Conservation (phyloP, 306 rosid genomes). For the Cucumis hystrix region DNA sequence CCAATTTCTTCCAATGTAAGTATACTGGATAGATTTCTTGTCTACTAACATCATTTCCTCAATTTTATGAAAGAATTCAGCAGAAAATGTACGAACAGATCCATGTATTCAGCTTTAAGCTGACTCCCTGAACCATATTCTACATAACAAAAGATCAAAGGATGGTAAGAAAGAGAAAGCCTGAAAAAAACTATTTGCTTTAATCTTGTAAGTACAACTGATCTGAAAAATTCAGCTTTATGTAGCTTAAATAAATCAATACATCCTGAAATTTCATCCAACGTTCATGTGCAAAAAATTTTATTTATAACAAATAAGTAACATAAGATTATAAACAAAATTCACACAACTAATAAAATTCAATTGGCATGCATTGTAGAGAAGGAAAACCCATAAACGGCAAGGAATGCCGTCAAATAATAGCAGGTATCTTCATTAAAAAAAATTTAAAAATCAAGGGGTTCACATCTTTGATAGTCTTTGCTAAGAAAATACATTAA, state of each 20-base stretch:
- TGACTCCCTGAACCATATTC: constrained; percentile 11
- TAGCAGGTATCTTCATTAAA: neutral
- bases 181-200: constrained; percentile 24
- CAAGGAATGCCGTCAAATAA: neutral
- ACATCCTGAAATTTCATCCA: constrained; percentile 34
- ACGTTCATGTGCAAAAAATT: constrained; percentile 9
- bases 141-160: constrained; percentile 25
- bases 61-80: neutral
- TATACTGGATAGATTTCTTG: neutral
- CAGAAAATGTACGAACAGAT: constrained; percentile 1
- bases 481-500: neutral
- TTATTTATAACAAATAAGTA: too few relatives aligned
- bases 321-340: neutral
- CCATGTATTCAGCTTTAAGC: neutral
- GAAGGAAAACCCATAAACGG: neutral
- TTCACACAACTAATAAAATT: neutral
- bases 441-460: neutral
- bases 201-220: constrained; percentile 25
- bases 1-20: neutral
- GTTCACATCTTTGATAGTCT: neutral
- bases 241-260: constrained; percentile 31
- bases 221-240: constrained; percentile 27
- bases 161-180: constrained; percentile 10
- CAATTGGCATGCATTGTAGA: neutral
- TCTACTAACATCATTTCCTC: neutral